These are phyloP conservation scores for Ailanthus altissimus DNA, from an alignment of 345 rosid genomes.

Conservation along the genomic window DNA sequence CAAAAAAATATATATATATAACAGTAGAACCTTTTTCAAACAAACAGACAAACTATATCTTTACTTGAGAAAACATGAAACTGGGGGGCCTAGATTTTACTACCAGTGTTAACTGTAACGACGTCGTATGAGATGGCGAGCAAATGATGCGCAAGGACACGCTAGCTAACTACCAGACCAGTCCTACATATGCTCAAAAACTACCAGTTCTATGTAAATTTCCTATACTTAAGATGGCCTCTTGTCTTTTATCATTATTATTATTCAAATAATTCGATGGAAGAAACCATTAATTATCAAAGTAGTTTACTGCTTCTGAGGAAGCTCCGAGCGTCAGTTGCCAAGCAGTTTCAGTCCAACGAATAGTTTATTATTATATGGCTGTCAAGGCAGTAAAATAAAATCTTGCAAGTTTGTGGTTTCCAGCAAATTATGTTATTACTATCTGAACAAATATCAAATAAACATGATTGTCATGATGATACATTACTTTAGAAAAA, in stretches of 20 bases:
- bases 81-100: too few species aligned
- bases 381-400: too few species aligned
- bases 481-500: neutral
- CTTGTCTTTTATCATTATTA: neutral
- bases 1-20: too few species aligned
- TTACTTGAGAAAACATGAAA: too few species aligned
- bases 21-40: too few species aligned
- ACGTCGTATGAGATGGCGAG: neutral
- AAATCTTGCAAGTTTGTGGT: neutral
- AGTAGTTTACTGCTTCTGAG: neutral
- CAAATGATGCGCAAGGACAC: neutral
- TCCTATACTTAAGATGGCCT: neutral
- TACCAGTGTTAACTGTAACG: neutral
- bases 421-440: neutral
- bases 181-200: neutral
- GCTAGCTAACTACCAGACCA: neutral
- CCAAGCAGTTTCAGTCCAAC: neutral
- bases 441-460: neutral
- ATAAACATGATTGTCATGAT: neutral
- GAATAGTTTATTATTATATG: too few species aligned
- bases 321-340: neutral
- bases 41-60: too few species aligned
- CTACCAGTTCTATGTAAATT: neutral
- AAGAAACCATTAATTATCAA: neutral
- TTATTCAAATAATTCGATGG: too few species aligned